Evolutionary conservation across 2,329 filamentous ascomycete genomes (phyloP).

Genomic region (Neofusicoccum cordaticola): DNA sequence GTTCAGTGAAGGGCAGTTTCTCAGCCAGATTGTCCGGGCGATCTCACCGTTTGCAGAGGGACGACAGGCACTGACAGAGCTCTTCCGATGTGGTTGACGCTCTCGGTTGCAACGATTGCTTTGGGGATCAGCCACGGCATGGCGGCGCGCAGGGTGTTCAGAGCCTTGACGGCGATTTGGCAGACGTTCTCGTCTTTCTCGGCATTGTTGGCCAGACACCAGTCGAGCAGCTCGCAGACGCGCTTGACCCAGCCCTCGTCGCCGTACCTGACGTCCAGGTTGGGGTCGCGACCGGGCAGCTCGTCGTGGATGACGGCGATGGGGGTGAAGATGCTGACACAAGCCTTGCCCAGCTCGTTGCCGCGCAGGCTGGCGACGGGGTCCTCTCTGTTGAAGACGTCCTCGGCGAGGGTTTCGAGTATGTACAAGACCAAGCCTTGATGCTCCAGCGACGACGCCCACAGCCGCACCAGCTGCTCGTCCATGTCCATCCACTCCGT

Average conservation of each 20-base stretch:
- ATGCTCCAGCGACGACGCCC: constrained; percentile 62
- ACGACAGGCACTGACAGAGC: constrained; percentile 37
- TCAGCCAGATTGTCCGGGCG: background rate
- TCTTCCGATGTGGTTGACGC: constrained; percentile 39
- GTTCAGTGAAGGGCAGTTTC: background rate
- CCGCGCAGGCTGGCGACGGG: constrained; percentile 79
- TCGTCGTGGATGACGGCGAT: constrained; percentile 69
- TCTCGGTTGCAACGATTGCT: constrained; percentile 61
- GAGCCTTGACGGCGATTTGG: constrained; percentile 69
- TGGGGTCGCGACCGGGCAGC: constrained; percentile 69
- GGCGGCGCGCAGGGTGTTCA: constrained; percentile 73
- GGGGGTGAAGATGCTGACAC: constrained; percentile 92
- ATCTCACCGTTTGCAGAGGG: constrained; percentile 33
- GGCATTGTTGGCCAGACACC: constrained; percentile 66
- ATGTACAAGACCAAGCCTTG: constrained; percentile 87
- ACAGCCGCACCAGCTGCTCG: constrained; percentile 72
- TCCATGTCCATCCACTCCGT: constrained; percentile 96
- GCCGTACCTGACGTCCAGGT: constrained; percentile 69
- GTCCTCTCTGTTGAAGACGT: constrained; percentile 90
- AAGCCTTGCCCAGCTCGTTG: constrained; percentile 78
- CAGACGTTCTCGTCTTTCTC: constrained; percentile 66
- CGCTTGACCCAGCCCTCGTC: constrained; percentile 85
- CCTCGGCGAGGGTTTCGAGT: constrained; percentile 88
- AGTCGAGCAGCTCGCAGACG: constrained; percentile 69
- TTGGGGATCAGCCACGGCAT: constrained; percentile 87